Evolutionary conservation across 2,329 filamentous ascomycete species (phyloP), one percentile per base, ranked within the genome.

Genomic region (Cryphonectria radicalis): DNA sequence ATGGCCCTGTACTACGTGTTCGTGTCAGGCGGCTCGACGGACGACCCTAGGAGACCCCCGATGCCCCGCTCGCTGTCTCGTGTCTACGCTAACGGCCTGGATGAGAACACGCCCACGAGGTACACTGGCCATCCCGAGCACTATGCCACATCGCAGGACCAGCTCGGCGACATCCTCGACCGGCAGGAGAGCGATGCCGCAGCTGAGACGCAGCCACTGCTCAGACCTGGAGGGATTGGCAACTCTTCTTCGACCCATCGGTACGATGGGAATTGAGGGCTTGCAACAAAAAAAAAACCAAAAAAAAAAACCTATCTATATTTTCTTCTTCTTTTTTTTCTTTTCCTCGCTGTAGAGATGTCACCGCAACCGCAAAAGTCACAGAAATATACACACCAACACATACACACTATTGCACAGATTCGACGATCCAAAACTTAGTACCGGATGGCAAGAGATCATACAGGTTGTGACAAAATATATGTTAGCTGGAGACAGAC

Each of bases 1-100:
- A 92, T 99, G 92, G 94, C 90, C 32, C 88, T 97, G 73, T 90
- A 89, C 76, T 98, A 95, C 78, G 87, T 94, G 80, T 78, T 91
- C 74, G 81, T 84, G 76, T 78, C 72, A 73, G 74, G 69, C 74
- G 74, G 67, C 69, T 76, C 68, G 50, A 74, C 60, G 74, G 78
- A 70, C 74, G 73, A 73, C 74, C 79, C 79, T 4, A 78, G 77
- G 63, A 79, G 81, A 63, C 82, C 82, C 10, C 77, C 78, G 42
- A 81, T 83, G 42, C 81, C 76, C 66, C 81, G 84, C 17, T 85
- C 84, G 10, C 82, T 85, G 74, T 86, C 84, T 1, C 77, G 77
- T 66, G 67, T 74, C 53, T 72, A 75, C 62, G 75, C 74, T 72
- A 77, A 87, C 71, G 84, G 85, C 64, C 84, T 85, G 79, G 85